Base-by-base conservation (phyloP, 441 rosid species). In the Biscutella laevigata region DNA sequence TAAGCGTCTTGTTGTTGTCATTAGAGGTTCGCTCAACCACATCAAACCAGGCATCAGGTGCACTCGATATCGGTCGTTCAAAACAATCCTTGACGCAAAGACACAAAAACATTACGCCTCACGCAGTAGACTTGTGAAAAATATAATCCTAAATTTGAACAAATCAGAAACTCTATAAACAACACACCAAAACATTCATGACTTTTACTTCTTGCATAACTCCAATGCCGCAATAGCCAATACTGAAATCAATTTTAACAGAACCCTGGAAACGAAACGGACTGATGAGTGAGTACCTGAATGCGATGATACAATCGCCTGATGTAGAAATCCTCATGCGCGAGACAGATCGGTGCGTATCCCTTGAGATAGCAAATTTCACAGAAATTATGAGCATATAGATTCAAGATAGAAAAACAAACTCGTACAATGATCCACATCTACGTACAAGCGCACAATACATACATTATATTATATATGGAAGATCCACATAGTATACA, bases 1-100 rank as follows among this genome's bases (percentile, higher is more conserved):
- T 86, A 12, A 84, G 48, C 25, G 97, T 90, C 82, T 90, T 90
- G 71, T 90, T 86, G 57, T 69, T 74, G 67, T 86, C 95, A 12
- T 81, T 82, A 40, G 95, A 90, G 66, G 57, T 69, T n/a, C 92
- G 82, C 54, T 90, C 94, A 15, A 86, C 89, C 20, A 90, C 71
- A 57, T 86, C 83, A 64, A 90, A 65, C 97, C 95, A 84, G 10
- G 89, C 88, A 76, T 81, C 89, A 27, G 97, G 94, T 34, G 97
- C 84, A 76, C 92, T 86, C 4, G 89, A 59, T 20, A 90, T 86
- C 0, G 95, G 95, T 28, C 92, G 68, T 53, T 84, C 89, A 51
- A 90, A 90, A 74, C 97, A 90, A 57, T 86, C 97, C 97, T 86
- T 67, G 11, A 50, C 6, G 12, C 4, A 40, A n/a, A 48, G 1